Conservation (phyloP, 495 filamentous ascomycete species). For the Apiosordaria backusii region DNA sequence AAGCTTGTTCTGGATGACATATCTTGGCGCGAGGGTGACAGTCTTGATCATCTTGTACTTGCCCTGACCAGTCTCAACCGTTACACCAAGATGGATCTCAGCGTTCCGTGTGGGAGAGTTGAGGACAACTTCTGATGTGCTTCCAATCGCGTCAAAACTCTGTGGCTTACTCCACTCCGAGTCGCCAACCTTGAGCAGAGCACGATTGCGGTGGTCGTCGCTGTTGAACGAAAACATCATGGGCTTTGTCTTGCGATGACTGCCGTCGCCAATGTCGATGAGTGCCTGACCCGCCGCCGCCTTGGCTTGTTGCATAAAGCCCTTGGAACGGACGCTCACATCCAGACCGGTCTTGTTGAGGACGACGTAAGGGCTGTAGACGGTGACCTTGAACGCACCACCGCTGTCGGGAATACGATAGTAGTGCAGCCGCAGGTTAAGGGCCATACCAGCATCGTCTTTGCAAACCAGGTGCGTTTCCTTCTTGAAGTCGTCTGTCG, state of each 20-base stretch:
- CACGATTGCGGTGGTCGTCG: constrained; percentile 86
- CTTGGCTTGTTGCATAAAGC: constrained; percentile 74
- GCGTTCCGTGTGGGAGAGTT: constrained; percentile 64
- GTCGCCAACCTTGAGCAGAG: constrained; percentile 77
- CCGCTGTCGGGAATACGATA: constrained; percentile 89
- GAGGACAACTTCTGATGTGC: constrained; percentile 78
- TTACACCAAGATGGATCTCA: constrained; percentile 87
- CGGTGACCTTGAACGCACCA: constrained; percentile 90
- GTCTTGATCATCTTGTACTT: constrained; percentile 97
- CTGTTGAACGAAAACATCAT: constrained; percentile 93
- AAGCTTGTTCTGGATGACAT: constrained; percentile 90
- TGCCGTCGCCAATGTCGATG: constrained; percentile 32
- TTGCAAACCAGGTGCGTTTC: constrained; percentile 77
- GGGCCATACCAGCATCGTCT: constrained; percentile 71
- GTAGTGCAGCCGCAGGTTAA: constrained; percentile 87
- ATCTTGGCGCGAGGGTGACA: constrained; percentile 88
- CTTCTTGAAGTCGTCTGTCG: constrained; percentile 80
- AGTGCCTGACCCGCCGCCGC: constrained; percentile 72
- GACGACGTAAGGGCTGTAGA: constrained; percentile 90
- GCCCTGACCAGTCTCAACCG: constrained; percentile 83
- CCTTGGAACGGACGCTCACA: constrained; percentile 85
- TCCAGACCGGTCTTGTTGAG: constrained; percentile 92
- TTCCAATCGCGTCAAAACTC: constrained; percentile 97
- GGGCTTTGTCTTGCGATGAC: constrained; percentile 65
- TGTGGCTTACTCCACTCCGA: constrained; percentile 95